Base-by-base conservation (phyloP, 306 rosid species). In the Vigna nakashimae region DNA sequence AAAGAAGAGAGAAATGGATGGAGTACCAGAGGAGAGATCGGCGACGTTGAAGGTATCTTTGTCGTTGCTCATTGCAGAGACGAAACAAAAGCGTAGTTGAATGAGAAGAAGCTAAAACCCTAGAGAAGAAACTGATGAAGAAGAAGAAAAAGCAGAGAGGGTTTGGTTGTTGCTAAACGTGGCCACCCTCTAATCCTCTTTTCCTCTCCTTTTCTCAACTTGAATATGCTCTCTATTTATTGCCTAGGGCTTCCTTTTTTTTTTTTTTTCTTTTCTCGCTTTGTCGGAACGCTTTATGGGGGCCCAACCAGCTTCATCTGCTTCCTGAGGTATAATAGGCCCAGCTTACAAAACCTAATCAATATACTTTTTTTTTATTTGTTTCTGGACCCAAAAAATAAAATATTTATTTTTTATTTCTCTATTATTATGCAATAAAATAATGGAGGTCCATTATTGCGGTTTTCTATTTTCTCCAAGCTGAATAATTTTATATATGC, bases 11-110 rank as follows among this genome's bases (percentile, higher is more conserved):
- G 67, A 20, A 30, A 17, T 2, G 12, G 14, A 69, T n/a, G 49
- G 7, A 48, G 26, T 51, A 93, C 97, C 98, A 48, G 98, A 75
- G 53, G 83, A 63, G 86, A 93, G 92, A 90, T 93, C 97, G 32
- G 95, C 67, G 82, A 91, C 86, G 82, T n/a, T 90, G 80, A 93
- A 82, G 86, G 50, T 76, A 3, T 83, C 90, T 69, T 90, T 90
- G 75, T 86, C 88, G 93, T 65, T 84, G 87, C 92, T 91, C 98
- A 93, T 91, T 79, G 74, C 8, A 51, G 65, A 24, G 60, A 30
- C 17, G 46, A 2, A 22, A 24, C 49, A 18, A 45, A 3, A 20
- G 0, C 15, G 42, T 0, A 12, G 50, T 10, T 2, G 66, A 60
- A 14, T 38, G 7, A 16, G 53, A 49, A 26, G 72, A 79, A 55